Percentiles rank a stretch among this genome's conserved stretches.
Evolutionary conservation across 2,329 filamentous ascomycete genomes (phyloP).

Genomic region (Colletotrichum sidae): DNA sequence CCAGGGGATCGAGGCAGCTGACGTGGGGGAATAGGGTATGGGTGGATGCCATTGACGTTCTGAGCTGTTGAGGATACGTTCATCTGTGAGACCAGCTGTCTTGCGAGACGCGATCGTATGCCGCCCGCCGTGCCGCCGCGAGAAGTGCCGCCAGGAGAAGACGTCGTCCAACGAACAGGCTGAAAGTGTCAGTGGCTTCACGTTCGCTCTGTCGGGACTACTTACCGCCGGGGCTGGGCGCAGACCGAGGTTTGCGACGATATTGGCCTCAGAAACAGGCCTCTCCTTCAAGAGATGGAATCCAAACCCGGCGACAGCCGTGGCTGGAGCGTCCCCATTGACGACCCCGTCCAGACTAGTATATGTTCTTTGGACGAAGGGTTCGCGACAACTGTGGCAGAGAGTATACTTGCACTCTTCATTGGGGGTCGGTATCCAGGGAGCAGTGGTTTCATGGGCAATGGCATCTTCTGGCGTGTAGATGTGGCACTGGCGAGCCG

Average conservation of each 20-base stretch:
- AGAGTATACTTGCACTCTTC: conserved; percentile 63
- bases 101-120: not conserved
- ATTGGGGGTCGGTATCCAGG: conserved; percentile 51
- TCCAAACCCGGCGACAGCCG: conserved; percentile 63
- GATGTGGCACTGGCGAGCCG: conserved; percentile 6
- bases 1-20: conserved; percentile 34
- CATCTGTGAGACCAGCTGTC: conserved; percentile 1
- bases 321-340: conserved; percentile 62
- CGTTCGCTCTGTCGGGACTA: not conserved
- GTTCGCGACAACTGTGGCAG: conserved; percentile 62
- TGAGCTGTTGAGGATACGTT: not conserved
- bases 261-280: conserved; percentile 55
- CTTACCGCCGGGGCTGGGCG: conserved; percentile 52
- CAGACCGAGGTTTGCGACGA: conserved; percentile 55
- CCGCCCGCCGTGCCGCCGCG: not conserved
- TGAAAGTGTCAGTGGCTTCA: conserved; percentile 2
- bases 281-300: conserved; percentile 58
- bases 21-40: not conserved
- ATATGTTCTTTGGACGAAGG: conserved; percentile 55
- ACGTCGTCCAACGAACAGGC: conserved; percentile 1
- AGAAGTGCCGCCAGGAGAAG: not conserved
- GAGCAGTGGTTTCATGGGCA: conserved; percentile 39
- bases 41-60: not conserved
- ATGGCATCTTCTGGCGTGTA: conserved; percentile 16
- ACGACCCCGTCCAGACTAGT: conserved; percentile 63